Evolutionary conservation across 352 stramenopile species (phyloP), one percentile per base, ranked within the genome.

Genomic region (Phytophthora foliorum): DNA sequence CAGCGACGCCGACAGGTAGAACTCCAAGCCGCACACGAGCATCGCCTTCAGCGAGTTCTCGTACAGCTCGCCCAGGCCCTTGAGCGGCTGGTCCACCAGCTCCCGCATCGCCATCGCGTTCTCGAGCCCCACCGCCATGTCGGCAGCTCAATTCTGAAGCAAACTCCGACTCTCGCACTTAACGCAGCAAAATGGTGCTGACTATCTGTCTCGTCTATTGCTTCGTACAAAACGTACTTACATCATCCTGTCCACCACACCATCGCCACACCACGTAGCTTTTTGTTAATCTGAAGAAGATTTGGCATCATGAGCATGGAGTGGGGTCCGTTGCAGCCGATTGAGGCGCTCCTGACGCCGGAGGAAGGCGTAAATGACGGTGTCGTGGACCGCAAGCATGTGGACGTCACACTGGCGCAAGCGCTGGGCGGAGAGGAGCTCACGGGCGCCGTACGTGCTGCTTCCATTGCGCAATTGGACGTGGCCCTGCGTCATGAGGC

Each of bases 1-100:
- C 16, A 94, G 75, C 71, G 80, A 81, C 63, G 87, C 78, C 31
- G 86, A 91, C 42, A 94, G 74, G 56, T 90, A 90, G 42, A 94
- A 83, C 55, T 94, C 86, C 13, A 94, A 63, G 10, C 72, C 72
- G 29, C 75, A 82, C 22, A 82, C 75, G 25, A 94, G 71, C 58
- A 90, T 80, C 10, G 72, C 66, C 74, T 92, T 92, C 27, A 91
- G 64, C 36, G 86, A 88, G 69, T 76, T 81, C 53, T 81, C 73
- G 50, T 84, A 84, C 25, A 81, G 52, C 41, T 84, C 59, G 24
- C 65, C 52, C 41, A 88, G 64, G 25, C 74, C 63, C 54, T 71
- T 74, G 9, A 86, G 52, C 24, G 69, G 74, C 41, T 84, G 69
- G n/a, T 79, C 69, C 44, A 80, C 72, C 13, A 82, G 63, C 55